These are phyloP conservation scores for Candida mattraensis DNA, from an alignment of 805 yeast species.

Conservation along the genomic window DNA sequence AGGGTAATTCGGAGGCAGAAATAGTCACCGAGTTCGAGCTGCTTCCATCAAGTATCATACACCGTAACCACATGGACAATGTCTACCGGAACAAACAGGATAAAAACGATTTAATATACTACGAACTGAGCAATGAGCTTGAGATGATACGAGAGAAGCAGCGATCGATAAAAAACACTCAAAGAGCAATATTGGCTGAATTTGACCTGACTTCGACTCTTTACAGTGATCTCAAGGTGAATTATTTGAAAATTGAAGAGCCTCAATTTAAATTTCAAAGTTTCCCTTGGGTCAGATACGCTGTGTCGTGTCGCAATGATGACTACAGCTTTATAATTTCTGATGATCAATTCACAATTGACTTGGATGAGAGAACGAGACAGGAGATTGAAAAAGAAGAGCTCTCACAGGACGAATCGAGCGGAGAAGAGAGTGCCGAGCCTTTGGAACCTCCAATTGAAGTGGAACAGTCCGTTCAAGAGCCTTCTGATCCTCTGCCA, in stretches of 20 bases:
- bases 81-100: conserved; percentile 31
- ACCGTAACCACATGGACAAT: conserved; percentile 20
- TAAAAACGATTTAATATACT: conserved; percentile 34
- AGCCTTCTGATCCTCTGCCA: neutral
- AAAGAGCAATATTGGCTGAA: conserved; percentile 20
- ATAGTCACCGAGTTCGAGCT: conserved; percentile 38
- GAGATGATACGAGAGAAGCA: conserved; percentile 31
- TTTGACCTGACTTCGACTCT: conserved; percentile 67
- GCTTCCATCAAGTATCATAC: conserved; percentile 17
- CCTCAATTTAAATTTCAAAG: conserved; percentile 53
- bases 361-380: conserved; percentile 11
- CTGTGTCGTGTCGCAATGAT: conserved; percentile 37
- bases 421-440: no score
- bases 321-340: conserved; percentile 32
- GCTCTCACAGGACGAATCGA: no score
- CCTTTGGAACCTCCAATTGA: no score
- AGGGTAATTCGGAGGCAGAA: conserved; percentile 47
- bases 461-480: neutral
- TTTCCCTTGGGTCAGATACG: conserved; percentile 78
- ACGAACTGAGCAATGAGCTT: conserved; percentile 31
- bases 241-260: conserved; percentile 66
- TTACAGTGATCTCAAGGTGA: conserved; percentile 65
- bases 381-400: no score
- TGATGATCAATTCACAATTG: conserved; percentile 24
- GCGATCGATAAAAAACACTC: conserved; percentile 2